Percentiles rank a stretch among this genome's conserved stretches.
These are phyloP conservation scores for Penicillium canariense DNA, from an alignment of 495 filamentous ascomycete species.

Conservation along the genomic window DNA sequence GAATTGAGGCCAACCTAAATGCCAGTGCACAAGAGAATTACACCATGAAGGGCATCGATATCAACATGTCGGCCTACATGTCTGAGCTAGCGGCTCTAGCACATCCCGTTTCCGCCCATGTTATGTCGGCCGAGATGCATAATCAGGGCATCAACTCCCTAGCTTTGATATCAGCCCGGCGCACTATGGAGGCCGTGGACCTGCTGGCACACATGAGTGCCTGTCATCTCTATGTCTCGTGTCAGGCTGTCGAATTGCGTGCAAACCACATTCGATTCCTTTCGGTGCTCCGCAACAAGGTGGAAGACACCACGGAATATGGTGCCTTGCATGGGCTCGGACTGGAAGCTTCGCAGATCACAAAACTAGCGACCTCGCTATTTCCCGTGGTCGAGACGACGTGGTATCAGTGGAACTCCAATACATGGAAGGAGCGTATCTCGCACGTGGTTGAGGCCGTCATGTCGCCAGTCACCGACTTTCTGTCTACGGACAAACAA, in stretches of 20 bases:
- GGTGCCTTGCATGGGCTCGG: slow-evolving; percentile 14
- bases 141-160: slow-evolving; percentile 60
- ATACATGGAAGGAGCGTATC: slow-evolving; percentile 20
- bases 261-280: slow-evolving; percentile 26
- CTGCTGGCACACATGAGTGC: slow-evolving; percentile 54
- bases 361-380: background rate
- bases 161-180: slow-evolving; percentile 53
- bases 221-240: slow-evolving; percentile 49
- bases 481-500: background rate
- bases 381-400: slow-evolving; percentile 11
- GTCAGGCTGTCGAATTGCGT: slow-evolving; percentile 45
- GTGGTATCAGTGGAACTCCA: slow-evolving; percentile 17
- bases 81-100: slow-evolving; percentile 53
- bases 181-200: slow-evolving; percentile 54
- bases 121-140: slow-evolving; percentile 54
- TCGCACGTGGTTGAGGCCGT: slow-evolving; percentile 10
- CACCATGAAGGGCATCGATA: slow-evolving; percentile 59
- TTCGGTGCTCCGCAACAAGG: background rate
- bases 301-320: background rate
- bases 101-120: slow-evolving; percentile 48
- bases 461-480: slow-evolving; percentile 7
- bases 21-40: slow-evolving; percentile 34
- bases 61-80: slow-evolving; percentile 62
- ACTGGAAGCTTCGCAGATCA: slow-evolving; percentile 1
- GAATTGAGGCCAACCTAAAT: slow-evolving; percentile 58